Evolutionary conservation across 345 rosid genomes (phyloP).

Genomic region (Acer saccharum): DNA sequence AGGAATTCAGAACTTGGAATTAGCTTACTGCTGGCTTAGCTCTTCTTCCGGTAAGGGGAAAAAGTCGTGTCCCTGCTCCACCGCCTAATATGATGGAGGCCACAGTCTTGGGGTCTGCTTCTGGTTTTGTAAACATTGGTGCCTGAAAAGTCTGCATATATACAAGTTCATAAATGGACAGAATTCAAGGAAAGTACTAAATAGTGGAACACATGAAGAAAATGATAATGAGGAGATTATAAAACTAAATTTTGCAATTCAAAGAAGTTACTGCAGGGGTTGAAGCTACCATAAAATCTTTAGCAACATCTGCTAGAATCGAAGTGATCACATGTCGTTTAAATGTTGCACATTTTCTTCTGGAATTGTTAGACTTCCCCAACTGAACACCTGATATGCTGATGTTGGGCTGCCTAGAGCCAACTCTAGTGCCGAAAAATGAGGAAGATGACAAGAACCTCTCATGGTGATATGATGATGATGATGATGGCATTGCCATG

Average conservation of each 20-base stretch:
- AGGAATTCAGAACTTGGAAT: not conserved
- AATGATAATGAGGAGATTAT: not conserved
- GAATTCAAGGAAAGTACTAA: not conserved
- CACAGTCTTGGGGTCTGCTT: constrained; percentile 72
- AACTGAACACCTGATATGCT: constrained; percentile 29
- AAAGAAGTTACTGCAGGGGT: not conserved
- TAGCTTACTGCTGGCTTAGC: constrained; percentile 86
- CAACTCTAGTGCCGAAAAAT: constrained; percentile 33
- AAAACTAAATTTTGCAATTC: not conserved
- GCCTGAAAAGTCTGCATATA: constrained; percentile 41
- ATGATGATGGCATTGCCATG: constrained; percentile 23
- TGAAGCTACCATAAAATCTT: constrained; percentile 49
- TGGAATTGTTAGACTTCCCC: constrained; percentile 20
- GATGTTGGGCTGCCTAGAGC: constrained; percentile 17
- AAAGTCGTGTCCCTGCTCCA: constrained; percentile 82
- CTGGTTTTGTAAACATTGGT: constrained; percentile 36
- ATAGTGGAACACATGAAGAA: not conserved
- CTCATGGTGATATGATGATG: constrained; percentile 20
- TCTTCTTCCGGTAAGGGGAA: constrained; percentile 70
- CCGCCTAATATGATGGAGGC: constrained; percentile 89
- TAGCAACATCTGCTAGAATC: constrained; percentile 57
- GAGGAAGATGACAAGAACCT: constrained; percentile 33
- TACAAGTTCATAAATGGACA: constrained; percentile 16
- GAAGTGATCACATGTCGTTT: constrained; percentile 32
- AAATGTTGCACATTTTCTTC: constrained; percentile 24